phyloP scores from a whole-genome alignment of 768 basidiomycete genomes.

The Mycena galericulata region DNA sequence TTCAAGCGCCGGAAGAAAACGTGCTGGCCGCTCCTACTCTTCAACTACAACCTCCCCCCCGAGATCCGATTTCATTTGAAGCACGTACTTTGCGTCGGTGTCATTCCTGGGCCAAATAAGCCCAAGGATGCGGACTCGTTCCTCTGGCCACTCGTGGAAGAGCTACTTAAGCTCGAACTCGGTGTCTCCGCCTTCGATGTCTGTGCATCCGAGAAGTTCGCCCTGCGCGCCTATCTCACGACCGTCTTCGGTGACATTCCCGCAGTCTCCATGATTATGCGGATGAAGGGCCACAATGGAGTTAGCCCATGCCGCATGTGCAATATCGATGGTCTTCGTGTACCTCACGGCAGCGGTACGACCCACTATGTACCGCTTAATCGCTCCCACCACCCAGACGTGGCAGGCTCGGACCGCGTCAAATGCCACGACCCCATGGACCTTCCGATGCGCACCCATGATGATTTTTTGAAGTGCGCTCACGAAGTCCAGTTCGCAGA shows the following conservation, averaged over 20 bases:
- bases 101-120: conserved; percentile 60
- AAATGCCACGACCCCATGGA: conserved; percentile 37
- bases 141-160: conserved; percentile 53
- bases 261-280: too few relatives aligned
- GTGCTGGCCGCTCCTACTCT: conserved; percentile 57
- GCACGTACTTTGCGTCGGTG: conserved; percentile 52
- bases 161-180: conserved; percentile 47
- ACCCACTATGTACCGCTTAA: too few relatives aligned
- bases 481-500: conserved; percentile 32
- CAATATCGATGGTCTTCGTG: too few relatives aligned
- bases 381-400: too few relatives aligned
- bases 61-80: conserved; percentile 48
- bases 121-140: conserved; percentile 60
- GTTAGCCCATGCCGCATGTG: too few relatives aligned
- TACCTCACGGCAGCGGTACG: too few relatives aligned
- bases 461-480: conserved; percentile 32
- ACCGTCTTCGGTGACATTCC: too few relatives aligned
- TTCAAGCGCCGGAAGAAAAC: conserved; percentile 49
- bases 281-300: too few relatives aligned
- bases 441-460: conserved; percentile 35
- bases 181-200: too few relatives aligned
- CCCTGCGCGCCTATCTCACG: too few relatives aligned
- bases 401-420: too few relatives aligned
- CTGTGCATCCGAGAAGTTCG: too few relatives aligned
- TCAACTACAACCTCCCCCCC: conserved; percentile 51